phyloP scores from a whole-genome alignment of 208 protist genomes.

The Tritrichomonas foetus region DNA sequence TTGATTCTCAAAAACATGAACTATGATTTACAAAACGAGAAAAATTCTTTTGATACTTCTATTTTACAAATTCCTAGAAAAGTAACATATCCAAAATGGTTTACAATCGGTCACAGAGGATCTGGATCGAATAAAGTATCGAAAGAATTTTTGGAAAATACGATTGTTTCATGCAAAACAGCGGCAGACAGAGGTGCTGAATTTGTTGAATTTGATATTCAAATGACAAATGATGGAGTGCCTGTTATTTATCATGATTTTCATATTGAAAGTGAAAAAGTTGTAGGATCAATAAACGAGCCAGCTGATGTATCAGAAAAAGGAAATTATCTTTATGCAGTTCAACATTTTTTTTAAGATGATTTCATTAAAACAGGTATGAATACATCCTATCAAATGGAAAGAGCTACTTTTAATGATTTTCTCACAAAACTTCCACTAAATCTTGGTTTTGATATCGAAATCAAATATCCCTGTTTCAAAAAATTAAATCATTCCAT shows the following conservation, averaged over 20 bases:
- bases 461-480: constrained; percentile 16
- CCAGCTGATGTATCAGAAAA: no score
- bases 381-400: background rate
- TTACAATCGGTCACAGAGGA: background rate
- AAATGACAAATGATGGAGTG: background rate
- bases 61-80: background rate
- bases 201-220: constrained; percentile 35
- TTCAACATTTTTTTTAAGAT: background rate
- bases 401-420: background rate
- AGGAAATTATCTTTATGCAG: background rate
- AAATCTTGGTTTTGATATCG: background rate
- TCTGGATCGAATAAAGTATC: background rate
- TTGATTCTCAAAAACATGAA: no score
- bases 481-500: background rate
- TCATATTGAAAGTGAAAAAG: background rate
- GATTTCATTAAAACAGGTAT: background rate
- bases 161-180: background rate
- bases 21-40: no score
- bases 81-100: background rate
- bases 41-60: background rate
- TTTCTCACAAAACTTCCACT: background rate
- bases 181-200: background rate
- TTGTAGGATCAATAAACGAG: background rate
- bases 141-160: background rate
- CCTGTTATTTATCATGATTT: constrained; percentile 37